Conservation (phyloP, 1,284 basidiomycete genomes). For the Afroboletus lepidellus region DNA sequence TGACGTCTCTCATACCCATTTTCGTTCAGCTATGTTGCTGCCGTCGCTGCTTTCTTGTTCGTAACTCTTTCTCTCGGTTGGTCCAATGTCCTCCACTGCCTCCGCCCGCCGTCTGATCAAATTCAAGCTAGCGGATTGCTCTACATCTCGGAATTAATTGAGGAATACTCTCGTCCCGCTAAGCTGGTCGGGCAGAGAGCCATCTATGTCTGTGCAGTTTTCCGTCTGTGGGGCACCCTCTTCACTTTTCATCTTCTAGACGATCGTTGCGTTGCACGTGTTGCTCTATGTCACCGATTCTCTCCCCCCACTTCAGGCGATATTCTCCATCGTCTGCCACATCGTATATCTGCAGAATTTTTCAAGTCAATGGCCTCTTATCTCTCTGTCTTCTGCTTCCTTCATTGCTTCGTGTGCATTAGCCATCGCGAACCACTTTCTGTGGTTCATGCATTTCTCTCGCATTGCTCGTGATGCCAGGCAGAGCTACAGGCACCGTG, state of each 20-base stretch:
- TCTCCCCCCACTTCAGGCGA: slow-evolving; percentile 69
- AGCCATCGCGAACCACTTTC: slow-evolving; percentile 86
- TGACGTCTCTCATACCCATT: background rate
- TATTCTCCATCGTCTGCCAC: slow-evolving; percentile 83
- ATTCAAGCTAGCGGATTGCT: slow-evolving; percentile 82
- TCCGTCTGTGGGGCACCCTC: background rate
- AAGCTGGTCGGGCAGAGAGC: slow-evolving; percentile 78
- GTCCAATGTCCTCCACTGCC: slow-evolving; percentile 15
- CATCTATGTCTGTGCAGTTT: slow-evolving; percentile 72
- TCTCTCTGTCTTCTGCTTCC: slow-evolving; percentile 78
- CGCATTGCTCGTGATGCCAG: slow-evolving; percentile 56
- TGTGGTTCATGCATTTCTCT: slow-evolving; percentile 94
- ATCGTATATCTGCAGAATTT: slow-evolving; percentile 90
- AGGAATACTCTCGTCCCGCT: slow-evolving; percentile 83
- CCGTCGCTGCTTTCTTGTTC: slow-evolving; percentile 70
- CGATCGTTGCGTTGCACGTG: slow-evolving; percentile 73
- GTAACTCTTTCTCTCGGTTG: slow-evolving; percentile 77
- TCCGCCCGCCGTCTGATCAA: slow-evolving; percentile 15
- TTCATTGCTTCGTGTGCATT: slow-evolving; percentile 84
- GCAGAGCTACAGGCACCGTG: slow-evolving; percentile 44
- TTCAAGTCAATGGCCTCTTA: slow-evolving; percentile 83
- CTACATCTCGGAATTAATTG: slow-evolving; percentile 91
- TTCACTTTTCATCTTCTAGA: slow-evolving; percentile 42
- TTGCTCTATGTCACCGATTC: slow-evolving; percentile 79
- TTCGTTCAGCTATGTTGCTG: slow-evolving; percentile 59